Evolutionary conservation across 129 eudicot species (phyloP).

Genomic region (Deinandra increscens): DNA sequence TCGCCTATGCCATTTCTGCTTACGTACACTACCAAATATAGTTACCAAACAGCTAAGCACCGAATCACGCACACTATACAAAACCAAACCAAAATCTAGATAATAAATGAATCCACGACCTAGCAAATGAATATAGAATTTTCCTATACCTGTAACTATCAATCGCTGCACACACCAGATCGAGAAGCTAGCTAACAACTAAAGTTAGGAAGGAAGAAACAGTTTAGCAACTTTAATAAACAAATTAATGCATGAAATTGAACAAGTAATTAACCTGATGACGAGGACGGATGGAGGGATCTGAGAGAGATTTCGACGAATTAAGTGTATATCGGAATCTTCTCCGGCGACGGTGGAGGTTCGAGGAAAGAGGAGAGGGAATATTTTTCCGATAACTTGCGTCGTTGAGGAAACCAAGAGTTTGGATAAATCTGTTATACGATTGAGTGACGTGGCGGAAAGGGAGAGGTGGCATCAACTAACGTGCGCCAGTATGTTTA

Average conservation of each 20-base stretch:
- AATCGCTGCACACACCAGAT: not conserved
- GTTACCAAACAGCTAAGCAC: not conserved
- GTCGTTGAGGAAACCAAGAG: constrained; percentile 21
- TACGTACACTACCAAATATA: too few species aligned
- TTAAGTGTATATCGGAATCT: constrained; percentile 1
- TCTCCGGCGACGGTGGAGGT: constrained; percentile 21
- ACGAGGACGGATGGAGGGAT: constrained; percentile 8
- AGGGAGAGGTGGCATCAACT: constrained; percentile 25
- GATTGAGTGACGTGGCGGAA: constrained; percentile 44
- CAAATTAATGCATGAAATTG: constrained; percentile 23
- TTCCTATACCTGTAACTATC: not conserved
- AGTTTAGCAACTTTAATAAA: not conserved
- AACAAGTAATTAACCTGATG: constrained; percentile 22
- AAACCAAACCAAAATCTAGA: constrained; percentile 8
- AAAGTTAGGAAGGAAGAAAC: not conserved
- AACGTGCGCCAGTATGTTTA: constrained; percentile 31
- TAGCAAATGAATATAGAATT: not conserved
- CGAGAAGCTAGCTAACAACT: constrained; percentile 1
- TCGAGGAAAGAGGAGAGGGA: not conserved
- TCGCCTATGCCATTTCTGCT: not conserved
- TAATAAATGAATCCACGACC: constrained; percentile 22
- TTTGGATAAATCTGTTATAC: constrained; percentile 33
- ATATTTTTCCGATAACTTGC: constrained; percentile 30
- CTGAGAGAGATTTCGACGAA: constrained; percentile 25
- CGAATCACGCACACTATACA: not conserved